Conservation (phyloP, 23 red algal genomes). For the Gracilaria gracilis region DNA sequence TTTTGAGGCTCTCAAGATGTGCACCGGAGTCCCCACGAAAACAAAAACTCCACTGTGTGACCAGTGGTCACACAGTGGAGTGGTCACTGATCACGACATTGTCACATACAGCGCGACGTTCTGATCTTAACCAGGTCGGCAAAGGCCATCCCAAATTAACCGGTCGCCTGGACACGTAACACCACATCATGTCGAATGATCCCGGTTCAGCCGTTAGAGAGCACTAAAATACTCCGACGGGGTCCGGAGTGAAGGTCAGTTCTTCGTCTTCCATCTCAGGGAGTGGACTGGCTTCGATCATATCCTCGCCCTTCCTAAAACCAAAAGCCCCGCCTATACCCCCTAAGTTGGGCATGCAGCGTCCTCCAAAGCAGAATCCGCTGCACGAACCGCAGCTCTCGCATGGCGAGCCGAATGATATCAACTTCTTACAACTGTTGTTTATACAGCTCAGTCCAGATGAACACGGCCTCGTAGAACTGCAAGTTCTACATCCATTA, state of each 20-base stretch:
- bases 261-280: constrained; percentile 15
- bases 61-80: no score
- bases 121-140: no score
- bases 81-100: no score
- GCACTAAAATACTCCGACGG: constrained; percentile 18
- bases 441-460: constrained; percentile 8
- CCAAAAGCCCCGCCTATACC: constrained; percentile 1
- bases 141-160: no score
- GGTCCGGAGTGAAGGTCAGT: constrained; percentile 1
- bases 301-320: constrained; percentile 1
- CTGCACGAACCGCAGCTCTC: neutral
- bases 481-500: constrained; percentile 20
- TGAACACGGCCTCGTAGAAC: neutral
- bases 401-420: constrained; percentile 4
- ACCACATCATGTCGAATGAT: no score
- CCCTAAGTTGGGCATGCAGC: neutral
- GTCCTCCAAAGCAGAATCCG: constrained; percentile 19
- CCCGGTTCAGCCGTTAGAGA: neutral
- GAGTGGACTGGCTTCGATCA: constrained; percentile 18
- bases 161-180: no score
- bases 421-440: constrained; percentile 13
- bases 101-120: no score
- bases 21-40: no score
- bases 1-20: no score
- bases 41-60: no score